Percentiles rank a stretch among this genome's conserved stretches.
phyloP scores from a whole-genome alignment of 768 basidiomycete species.

The Amyloporia xantha region DNA sequence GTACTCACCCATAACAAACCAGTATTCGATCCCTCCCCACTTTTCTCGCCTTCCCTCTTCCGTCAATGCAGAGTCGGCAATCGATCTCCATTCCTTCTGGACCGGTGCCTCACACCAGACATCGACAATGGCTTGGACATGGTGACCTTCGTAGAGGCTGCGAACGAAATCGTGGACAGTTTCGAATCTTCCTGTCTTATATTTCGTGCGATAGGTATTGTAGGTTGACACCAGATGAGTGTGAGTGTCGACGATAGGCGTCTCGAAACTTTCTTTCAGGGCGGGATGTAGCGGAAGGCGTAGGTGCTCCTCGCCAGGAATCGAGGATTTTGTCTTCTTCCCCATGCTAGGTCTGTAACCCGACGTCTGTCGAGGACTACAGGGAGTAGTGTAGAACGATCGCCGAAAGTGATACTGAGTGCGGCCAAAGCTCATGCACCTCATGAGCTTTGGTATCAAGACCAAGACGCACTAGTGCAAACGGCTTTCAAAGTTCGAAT shows the following conservation, averaged over 20 bases:
- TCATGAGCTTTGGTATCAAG: too few relatives aligned
- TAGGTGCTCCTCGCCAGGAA: conserved; percentile 30
- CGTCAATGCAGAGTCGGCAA: conserved; percentile 64
- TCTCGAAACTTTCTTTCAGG: not conserved
- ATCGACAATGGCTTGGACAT: conserved; percentile 67
- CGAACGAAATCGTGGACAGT: conserved; percentile 67
- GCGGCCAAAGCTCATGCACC: too few relatives aligned
- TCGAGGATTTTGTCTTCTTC: conserved; percentile 31
- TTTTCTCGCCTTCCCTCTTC: conserved; percentile 37
- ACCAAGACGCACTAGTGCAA: too few relatives aligned
- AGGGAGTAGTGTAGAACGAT: too few relatives aligned
- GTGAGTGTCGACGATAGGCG: conserved; percentile 71
- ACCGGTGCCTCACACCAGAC: conserved; percentile 88
- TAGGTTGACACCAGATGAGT: conserved; percentile 79
- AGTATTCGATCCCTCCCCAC: conserved; percentile 72
- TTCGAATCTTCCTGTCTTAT: conserved; percentile 46
- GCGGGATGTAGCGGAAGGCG: conserved; percentile 25
- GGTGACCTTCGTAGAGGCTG: conserved; percentile 49
- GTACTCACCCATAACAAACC: conserved; percentile 72
- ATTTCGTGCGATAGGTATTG: conserved; percentile 51
- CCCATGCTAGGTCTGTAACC: conserved; percentile 22
- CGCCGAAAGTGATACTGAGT: too few relatives aligned
- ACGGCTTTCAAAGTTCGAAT: not conserved
- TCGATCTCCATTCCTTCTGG: conserved; percentile 52
- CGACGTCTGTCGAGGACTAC: too few relatives aligned